Evolutionary conservation across 805 yeast genomes (phyloP).

Genomic region (Kazachstania psychrophila): DNA sequence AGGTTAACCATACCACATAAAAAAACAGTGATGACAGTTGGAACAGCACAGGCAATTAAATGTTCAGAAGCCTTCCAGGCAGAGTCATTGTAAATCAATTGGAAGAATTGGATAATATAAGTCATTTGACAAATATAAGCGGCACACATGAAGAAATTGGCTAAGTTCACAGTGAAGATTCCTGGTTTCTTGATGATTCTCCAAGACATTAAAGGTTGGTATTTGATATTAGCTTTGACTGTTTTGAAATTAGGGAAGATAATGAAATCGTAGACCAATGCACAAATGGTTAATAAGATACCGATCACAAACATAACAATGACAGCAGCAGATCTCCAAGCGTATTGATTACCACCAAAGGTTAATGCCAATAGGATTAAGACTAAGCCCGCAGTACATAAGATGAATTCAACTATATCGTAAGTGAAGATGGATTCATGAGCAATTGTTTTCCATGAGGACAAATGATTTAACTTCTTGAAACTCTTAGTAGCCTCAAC

Average conservation of each 20-base stretch:
- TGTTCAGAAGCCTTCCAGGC: slow-evolving; percentile 23
- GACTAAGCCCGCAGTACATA: slow-evolving; percentile 18
- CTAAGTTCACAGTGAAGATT: slow-evolving; percentile 12
- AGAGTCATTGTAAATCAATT: slow-evolving; percentile 16
- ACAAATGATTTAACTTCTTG: not conserved
- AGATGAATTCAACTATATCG: slow-evolving; percentile 19
- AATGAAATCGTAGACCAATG: slow-evolving; percentile 38
- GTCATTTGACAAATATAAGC: slow-evolving; percentile 18
- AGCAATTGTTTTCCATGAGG: not conserved
- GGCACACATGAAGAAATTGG: slow-evolving; percentile 13
- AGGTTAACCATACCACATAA: slow-evolving; percentile 27
- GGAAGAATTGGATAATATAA: slow-evolving; percentile 22
- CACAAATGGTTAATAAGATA: slow-evolving; percentile 32
- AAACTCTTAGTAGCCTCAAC: not conserved
- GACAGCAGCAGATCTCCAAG: slow-evolving; percentile 42
- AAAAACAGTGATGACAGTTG: slow-evolving; percentile 18
- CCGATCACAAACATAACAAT: slow-evolving; percentile 38
- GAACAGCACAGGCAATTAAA: slow-evolving; percentile 14
- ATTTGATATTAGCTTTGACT: slow-evolving; percentile 6
- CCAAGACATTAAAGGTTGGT: slow-evolving; percentile 17
- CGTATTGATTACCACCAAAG: slow-evolving; percentile 47
- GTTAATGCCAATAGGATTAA: slow-evolving; percentile 18
- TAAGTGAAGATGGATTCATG: slow-evolving; percentile 10
- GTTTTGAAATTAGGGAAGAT: slow-evolving; percentile 11
- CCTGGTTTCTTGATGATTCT: slow-evolving; percentile 9